Evolutionary conservation across 2,329 filamentous ascomycete genomes (phyloP).

Genomic region (Pseudocercospora macadamiae): DNA sequence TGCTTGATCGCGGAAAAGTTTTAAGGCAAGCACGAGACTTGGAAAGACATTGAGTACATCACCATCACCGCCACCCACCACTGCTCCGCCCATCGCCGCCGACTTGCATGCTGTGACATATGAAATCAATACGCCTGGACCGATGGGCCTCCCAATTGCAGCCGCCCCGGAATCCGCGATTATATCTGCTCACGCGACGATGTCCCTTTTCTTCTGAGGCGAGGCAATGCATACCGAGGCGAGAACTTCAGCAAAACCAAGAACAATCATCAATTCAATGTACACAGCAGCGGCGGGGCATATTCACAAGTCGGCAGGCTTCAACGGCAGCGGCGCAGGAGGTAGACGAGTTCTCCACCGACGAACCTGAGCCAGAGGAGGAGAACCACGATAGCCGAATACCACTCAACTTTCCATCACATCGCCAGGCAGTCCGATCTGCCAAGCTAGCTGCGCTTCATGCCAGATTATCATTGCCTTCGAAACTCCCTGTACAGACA

Average conservation of each 20-base stretch:
- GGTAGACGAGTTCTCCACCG: constrained; percentile 6
- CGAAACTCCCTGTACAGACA: constrained; percentile 80
- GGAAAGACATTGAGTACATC: not conserved
- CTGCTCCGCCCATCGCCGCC: constrained; percentile 2
- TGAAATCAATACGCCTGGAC: constrained; percentile 57
- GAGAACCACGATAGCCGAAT: constrained; percentile 28
- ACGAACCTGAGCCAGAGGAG: constrained; percentile 34
- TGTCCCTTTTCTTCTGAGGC: constrained; percentile 30
- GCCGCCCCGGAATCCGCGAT: constrained; percentile 52
- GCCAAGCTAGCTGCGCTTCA: constrained; percentile 92
- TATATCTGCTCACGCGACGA: constrained; percentile 29
- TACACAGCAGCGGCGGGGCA: constrained; percentile 19
- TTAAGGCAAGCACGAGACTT: constrained; percentile 12
- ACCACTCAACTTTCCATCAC: constrained; percentile 35
- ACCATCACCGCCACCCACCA: not conserved
- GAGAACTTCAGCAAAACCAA: constrained; percentile 24
- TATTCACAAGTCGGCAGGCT: constrained; percentile 22
- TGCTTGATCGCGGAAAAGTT: constrained; percentile 11
- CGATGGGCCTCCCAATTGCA: constrained; percentile 65
- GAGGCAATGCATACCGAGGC: constrained; percentile 16
- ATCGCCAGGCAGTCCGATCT: constrained; percentile 62
- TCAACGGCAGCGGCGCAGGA: constrained; percentile 30
- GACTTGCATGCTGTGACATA: constrained; percentile 30
- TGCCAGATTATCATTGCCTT: constrained; percentile 80
- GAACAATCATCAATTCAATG: constrained; percentile 26